Evolutionary conservation across 768 basidiomycete species (phyloP).

Genomic region (Boletus rex-veris): DNA sequence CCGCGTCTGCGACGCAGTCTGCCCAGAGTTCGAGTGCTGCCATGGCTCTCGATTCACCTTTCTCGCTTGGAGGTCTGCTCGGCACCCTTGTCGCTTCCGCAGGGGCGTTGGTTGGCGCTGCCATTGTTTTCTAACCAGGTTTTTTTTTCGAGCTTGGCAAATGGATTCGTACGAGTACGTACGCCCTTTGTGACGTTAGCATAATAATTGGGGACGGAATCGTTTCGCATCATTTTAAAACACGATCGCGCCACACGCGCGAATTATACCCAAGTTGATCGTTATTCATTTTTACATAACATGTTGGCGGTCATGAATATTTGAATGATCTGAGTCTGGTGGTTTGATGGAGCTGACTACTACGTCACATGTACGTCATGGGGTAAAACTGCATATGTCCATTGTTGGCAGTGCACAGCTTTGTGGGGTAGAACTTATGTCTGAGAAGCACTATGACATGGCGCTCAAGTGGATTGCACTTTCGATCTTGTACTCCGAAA

Average conservation of each 20-base stretch:
- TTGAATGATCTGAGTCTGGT: no score
- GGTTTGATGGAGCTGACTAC: no score
- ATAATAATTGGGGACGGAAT: no score
- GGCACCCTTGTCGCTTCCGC: slow-evolving; percentile 25
- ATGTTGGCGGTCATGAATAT: no score
- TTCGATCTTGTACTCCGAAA: no score
- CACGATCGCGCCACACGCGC: no score
- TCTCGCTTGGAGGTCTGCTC: slow-evolving; percentile 17
- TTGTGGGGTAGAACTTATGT: slow-evolving; percentile 5
- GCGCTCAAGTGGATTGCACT: no score
- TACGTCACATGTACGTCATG: no score
- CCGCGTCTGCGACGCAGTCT: background rate
- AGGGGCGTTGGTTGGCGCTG: slow-evolving; percentile 26
- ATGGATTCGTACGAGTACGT: background rate
- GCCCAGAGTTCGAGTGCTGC: slow-evolving; percentile 15
- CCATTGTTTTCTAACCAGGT: slow-evolving; percentile 19
- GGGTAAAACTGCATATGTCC: no score
- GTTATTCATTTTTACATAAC: background rate
- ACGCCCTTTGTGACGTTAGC: background rate
- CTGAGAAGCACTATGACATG: no score
- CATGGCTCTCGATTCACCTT: slow-evolving; percentile 8
- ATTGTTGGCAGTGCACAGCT: background rate
- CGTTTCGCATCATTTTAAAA: no score
- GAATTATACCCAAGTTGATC: background rate
- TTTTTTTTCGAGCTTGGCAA: background rate